phyloP scores from a whole-genome alignment of 164 flowering plant genomes.

The Magnolia officinalis region DNA sequence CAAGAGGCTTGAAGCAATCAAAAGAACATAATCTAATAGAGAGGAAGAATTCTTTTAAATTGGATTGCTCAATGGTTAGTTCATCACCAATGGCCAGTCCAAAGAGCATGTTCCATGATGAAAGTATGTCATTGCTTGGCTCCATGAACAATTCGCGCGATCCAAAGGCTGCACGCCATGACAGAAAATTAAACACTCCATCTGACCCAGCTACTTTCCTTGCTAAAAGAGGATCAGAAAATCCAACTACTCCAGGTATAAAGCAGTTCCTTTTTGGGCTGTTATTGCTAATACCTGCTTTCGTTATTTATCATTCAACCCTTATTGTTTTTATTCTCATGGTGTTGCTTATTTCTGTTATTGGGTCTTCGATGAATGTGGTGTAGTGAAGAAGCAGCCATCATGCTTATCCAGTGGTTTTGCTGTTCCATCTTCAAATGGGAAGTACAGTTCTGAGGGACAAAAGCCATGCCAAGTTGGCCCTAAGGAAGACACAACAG shows the following conservation, averaged over 20 bases:
- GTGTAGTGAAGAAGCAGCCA: slow-evolving; percentile 31
- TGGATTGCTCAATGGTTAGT: slow-evolving; percentile 30
- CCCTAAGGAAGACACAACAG: slow-evolving; percentile 38
- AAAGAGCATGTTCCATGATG: slow-evolving; percentile 29
- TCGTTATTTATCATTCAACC: background rate
- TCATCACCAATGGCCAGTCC: slow-evolving; percentile 32
- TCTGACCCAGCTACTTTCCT: slow-evolving; percentile 27
- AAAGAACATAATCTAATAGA: slow-evolving; percentile 47
- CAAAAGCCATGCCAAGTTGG: slow-evolving; percentile 31
- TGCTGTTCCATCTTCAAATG: slow-evolving; percentile 19
- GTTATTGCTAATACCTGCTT: background rate
- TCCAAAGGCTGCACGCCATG: slow-evolving; percentile 33
- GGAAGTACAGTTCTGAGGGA: slow-evolving; percentile 14
- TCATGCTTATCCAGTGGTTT: slow-evolving; percentile 17
- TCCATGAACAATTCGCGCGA: slow-evolving; percentile 18
- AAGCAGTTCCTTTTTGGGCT: background rate
- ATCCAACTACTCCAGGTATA: slow-evolving; percentile 35
- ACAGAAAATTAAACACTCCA: slow-evolving; percentile 31
- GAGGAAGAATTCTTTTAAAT: slow-evolving; percentile 42
- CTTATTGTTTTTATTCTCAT: background rate
- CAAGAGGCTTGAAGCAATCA: slow-evolving; percentile 37
- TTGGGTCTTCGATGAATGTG: slow-evolving; percentile 7
- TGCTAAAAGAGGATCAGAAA: slow-evolving; percentile 35
- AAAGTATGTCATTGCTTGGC: slow-evolving; percentile 1
- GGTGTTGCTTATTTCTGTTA: slow-evolving; percentile 6